Percentiles rank a stretch among this genome's conserved stretches.
Conservation (phyloP, 345 rosid genomes). For the Populus euphratica region DNA sequence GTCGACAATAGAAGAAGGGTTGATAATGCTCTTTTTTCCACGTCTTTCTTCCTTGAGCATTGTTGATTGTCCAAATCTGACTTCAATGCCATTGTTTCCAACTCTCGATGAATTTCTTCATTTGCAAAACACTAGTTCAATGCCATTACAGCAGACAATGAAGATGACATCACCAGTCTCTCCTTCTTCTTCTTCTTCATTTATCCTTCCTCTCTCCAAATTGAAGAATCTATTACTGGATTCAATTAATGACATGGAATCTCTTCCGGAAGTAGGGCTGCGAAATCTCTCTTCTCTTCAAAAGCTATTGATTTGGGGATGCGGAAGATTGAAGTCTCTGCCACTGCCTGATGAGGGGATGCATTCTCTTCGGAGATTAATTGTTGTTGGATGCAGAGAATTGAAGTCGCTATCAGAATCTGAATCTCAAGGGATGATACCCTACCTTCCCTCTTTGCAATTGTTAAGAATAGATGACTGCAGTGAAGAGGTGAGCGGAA, state of each 20-base stretch:
- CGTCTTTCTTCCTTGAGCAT: background rate
- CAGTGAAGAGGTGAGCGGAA: background rate
- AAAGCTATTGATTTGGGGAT: background rate
- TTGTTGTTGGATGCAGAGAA: too few relatives aligned
- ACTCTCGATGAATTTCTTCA: background rate
- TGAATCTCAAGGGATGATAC: background rate
- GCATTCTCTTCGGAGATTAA: too few relatives aligned
- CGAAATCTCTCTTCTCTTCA: conserved; percentile 10
- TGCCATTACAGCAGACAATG: background rate
- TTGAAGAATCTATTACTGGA: background rate
- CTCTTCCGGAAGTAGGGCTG: background rate
- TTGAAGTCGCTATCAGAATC: too few relatives aligned
- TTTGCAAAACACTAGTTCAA: too few relatives aligned
- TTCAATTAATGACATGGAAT: background rate
- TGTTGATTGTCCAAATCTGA: background rate
- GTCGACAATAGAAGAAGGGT: background rate
- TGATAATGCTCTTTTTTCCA: background rate
- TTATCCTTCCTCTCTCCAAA: background rate
- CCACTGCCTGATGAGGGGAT: too few relatives aligned
- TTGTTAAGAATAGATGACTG: background rate
- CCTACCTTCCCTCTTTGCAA: background rate
- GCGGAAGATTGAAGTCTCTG: background rate
- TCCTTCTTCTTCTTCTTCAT: conserved; percentile 1
- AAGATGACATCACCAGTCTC: background rate
- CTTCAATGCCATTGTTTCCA: conserved; percentile 13